phyloP scores from a whole-genome alignment of 495 filamentous ascomycete genomes.

The Letharia lupina region DNA sequence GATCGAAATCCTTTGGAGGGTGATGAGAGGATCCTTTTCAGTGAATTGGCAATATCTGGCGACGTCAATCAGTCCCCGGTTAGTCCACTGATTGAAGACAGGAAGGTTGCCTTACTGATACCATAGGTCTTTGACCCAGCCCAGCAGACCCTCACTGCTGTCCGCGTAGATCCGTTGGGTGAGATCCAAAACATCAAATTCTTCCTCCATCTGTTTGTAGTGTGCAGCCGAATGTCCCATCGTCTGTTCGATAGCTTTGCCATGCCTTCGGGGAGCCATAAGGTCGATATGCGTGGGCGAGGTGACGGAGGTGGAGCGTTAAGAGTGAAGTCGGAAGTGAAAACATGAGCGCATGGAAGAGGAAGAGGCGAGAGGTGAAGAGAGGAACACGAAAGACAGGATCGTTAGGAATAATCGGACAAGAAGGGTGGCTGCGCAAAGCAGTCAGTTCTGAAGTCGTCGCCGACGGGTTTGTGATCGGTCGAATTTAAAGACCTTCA shows the following conservation, averaged over 20 bases:
- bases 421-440: too few relatives aligned
- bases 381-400: too few relatives aligned
- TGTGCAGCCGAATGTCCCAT: slow-evolving; percentile 4
- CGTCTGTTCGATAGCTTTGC: slow-evolving; percentile 11
- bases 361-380: too few relatives aligned
- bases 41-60: slow-evolving; percentile 12
- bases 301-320: neutral
- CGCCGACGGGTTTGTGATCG: too few relatives aligned
- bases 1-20: slow-evolving; percentile 9
- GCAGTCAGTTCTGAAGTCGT: too few relatives aligned
- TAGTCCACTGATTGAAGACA: slow-evolving; percentile 6
- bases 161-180: slow-evolving; percentile 11
- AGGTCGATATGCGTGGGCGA: slow-evolving; percentile 1
- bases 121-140: slow-evolving; percentile 9
- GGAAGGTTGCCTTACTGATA: slow-evolving; percentile 6
- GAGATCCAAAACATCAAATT: slow-evolving; percentile 10
- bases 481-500: too few relatives aligned
- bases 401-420: too few relatives aligned
- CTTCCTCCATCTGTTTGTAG: slow-evolving; percentile 12
- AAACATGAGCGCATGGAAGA: too few relatives aligned
- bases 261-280: slow-evolving; percentile 15
- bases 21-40: slow-evolving; percentile 14
- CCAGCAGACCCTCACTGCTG: slow-evolving; percentile 8
- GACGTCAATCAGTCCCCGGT: slow-evolving; percentile 8
- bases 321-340: too few relatives aligned